Evolutionary conservation across 179 eudicot species (phyloP).

Genomic region (Corrigiola litoralis): DNA sequence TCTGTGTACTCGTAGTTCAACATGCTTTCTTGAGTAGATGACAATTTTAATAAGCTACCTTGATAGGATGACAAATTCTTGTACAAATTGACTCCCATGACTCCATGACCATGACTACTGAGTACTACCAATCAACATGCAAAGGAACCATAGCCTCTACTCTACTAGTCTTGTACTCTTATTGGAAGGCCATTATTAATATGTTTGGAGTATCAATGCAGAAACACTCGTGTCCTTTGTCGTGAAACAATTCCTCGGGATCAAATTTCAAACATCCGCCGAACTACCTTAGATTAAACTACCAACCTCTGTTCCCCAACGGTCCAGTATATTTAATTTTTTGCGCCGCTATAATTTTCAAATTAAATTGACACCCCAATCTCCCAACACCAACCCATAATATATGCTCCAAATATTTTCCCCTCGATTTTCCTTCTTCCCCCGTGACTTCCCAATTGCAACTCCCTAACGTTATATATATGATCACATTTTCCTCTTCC

Average conservation of each 20-base stretch:
- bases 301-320: constrained; percentile 19
- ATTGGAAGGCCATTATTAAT: too few relatives aligned
- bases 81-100: too few relatives aligned
- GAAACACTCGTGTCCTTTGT: background rate
- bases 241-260: background rate
- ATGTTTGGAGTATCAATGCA: too few relatives aligned
- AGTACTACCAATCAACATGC: too few relatives aligned
- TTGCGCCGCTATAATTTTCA: constrained; percentile 5
- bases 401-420: background rate
- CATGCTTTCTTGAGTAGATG: too few relatives aligned
- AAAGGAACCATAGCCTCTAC: too few relatives aligned
- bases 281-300: constrained; percentile 6
- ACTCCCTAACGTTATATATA: background rate
- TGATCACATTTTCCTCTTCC: background rate
- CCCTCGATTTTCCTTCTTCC: background rate
- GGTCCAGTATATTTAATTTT: constrained; percentile 12
- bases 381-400: constrained; percentile 4
- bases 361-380: background rate
- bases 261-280: constrained; percentile 11
- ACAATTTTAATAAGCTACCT: too few relatives aligned
- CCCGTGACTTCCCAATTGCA: constrained; percentile 25
- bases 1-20: too few relatives aligned
- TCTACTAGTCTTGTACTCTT: too few relatives aligned
- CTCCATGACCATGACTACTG: too few relatives aligned
- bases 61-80: too few relatives aligned